Conservation (phyloP, 352 stramenopile species). For the Blastocystis hominis region DNA sequence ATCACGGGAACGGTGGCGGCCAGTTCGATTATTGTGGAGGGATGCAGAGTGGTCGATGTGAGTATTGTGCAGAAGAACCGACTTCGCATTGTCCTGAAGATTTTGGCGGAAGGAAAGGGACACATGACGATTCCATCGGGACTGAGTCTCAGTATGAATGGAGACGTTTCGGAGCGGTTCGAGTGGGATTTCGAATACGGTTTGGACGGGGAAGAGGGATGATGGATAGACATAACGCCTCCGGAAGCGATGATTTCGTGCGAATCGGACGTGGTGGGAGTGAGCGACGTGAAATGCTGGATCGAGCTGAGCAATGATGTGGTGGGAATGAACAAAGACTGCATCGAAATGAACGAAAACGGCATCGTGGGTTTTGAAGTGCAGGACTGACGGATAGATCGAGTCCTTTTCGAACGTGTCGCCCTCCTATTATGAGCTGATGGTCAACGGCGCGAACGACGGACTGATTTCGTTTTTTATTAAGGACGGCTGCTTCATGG, state of each 20-base stretch:
- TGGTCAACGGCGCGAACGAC: not conserved
- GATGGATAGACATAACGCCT: not conserved
- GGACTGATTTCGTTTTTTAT: not conserved
- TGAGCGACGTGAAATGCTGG: not conserved
- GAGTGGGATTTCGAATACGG: not conserved
- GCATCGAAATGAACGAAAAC: not conserved
- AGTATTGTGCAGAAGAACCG: not conserved
- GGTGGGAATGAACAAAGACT: not conserved
- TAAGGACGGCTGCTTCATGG: not conserved
- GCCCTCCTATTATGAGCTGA: not conserved
- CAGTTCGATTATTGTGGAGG: not conserved
- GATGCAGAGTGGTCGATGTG: not conserved
- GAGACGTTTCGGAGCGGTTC: not conserved
- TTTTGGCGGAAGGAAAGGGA: not conserved
- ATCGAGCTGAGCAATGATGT: not conserved
- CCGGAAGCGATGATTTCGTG: not conserved
- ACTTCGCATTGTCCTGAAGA: not conserved
- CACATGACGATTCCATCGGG: not conserved
- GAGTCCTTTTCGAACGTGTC: not conserved
- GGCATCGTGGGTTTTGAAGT: not conserved
- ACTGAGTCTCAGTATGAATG: not conserved
- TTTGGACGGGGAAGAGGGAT: not conserved
- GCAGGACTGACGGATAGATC: not conserved
- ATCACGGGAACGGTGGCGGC: not conserved
- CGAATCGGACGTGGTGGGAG: not conserved